These are phyloP conservation scores for Sporothrix inflata DNA, from an alignment of 2,329 filamentous ascomycete species.

Conservation along the genomic window DNA sequence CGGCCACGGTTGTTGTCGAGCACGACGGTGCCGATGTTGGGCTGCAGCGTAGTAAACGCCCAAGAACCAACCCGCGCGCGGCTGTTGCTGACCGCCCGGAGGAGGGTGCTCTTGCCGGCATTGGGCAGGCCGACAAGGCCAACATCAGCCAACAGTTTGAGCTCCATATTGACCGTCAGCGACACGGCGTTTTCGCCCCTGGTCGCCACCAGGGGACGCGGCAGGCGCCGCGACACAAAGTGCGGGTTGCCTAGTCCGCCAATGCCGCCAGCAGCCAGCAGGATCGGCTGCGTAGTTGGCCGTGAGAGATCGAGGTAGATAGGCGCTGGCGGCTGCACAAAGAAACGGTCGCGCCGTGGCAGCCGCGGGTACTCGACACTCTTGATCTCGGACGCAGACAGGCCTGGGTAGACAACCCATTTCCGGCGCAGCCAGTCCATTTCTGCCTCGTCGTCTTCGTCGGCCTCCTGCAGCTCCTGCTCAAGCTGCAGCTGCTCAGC, in stretches of 20 bases:
- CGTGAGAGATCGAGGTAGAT: slow-evolving; percentile 73
- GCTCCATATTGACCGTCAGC: slow-evolving; percentile 81
- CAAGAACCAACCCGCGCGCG: slow-evolving; percentile 88
- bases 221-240: slow-evolving; percentile 76
- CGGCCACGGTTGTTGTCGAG: slow-evolving; percentile 84
- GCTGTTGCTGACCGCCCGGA: slow-evolving; percentile 85
- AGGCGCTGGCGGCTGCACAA: slow-evolving; percentile 72
- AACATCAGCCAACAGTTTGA: slow-evolving; percentile 94
- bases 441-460: slow-evolving; percentile 48
- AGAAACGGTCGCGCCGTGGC: slow-evolving; percentile 55
- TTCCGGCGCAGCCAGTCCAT: slow-evolving; percentile 64
- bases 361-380: slow-evolving; percentile 55
- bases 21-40: slow-evolving; percentile 90
- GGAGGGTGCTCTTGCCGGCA: slow-evolving; percentile 90
- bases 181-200: slow-evolving; percentile 79
- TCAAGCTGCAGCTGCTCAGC: slow-evolving; percentile 48
- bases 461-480: slow-evolving; percentile 47
- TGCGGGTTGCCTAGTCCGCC: slow-evolving; percentile 93
- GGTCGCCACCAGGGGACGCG: slow-evolving; percentile 84
- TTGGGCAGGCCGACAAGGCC: slow-evolving; percentile 94
- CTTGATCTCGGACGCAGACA: slow-evolving; percentile 69
- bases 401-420: slow-evolving; percentile 85
- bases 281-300: slow-evolving; percentile 79
- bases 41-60: slow-evolving; percentile 95
- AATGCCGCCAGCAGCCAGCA: slow-evolving; percentile 84